Conservation (phyloP, 192 early-diverging fungal species). For the Coemansia reversa region DNA sequence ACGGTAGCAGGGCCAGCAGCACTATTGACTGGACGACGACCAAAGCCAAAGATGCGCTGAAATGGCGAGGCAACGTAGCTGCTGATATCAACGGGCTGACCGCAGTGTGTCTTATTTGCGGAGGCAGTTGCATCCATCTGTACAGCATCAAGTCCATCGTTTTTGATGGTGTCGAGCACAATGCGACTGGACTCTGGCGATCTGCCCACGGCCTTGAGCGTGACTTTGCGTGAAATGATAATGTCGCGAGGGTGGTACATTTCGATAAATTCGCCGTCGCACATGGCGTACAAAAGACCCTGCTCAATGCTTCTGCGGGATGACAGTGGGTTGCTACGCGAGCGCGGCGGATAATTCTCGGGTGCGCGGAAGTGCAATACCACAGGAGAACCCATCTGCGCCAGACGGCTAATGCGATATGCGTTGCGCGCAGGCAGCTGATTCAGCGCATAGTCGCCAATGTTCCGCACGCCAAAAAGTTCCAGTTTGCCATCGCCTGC, state of each 20-base stretch:
- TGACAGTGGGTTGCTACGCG: constrained; percentile 20
- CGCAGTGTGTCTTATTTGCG: constrained; percentile 30
- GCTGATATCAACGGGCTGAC: constrained; percentile 20
- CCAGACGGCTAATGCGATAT: constrained; percentile 62
- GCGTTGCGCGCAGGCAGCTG: constrained; percentile 60
- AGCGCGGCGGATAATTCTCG: constrained; percentile 41
- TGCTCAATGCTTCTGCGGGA: constrained; percentile 40
- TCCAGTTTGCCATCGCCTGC: constrained; percentile 70
- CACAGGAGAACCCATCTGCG: constrained; percentile 63
- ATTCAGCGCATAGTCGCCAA: constrained; percentile 62
- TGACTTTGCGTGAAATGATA: constrained; percentile 61
- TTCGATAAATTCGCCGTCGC: constrained; percentile 78
- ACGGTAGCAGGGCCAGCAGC: neutral
- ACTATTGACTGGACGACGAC: constrained; percentile 12
- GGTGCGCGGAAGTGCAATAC: constrained; percentile 58
- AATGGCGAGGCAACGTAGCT: constrained; percentile 51
- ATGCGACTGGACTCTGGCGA: constrained; percentile 56
- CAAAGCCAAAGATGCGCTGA: constrained; percentile 44
- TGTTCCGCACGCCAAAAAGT: constrained; percentile 62
- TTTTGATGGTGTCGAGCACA: constrained; percentile 57
- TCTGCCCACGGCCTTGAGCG: constrained; percentile 64
- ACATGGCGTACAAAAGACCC: constrained; percentile 66
- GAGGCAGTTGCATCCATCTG: constrained; percentile 52
- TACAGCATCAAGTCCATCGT: constrained; percentile 52
- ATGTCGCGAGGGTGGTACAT: constrained; percentile 60